Conservation (phyloP, 2,329 filamentous ascomycete genomes). For the Sclerotinia glacialis region DNA sequence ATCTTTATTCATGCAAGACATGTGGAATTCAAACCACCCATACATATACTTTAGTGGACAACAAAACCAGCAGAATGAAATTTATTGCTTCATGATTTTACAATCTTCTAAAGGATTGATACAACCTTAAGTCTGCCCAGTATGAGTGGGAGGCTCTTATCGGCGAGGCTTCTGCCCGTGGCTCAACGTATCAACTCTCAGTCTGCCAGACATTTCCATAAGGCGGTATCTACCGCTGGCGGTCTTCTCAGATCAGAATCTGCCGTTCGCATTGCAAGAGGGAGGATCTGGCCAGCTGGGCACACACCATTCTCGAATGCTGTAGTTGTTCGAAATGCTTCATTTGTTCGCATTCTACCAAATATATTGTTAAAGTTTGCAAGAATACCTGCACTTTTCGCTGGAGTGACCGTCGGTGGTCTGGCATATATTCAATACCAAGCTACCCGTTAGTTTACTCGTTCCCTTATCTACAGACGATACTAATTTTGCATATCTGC, state of each 20-base stretch:
- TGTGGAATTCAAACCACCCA: conserved; percentile 12
- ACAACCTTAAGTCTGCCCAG: conserved; percentile 28
- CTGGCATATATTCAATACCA: conserved; percentile 96
- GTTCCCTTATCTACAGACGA: not conserved
- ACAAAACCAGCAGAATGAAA: conserved; percentile 18
- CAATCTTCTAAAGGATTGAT: conserved; percentile 20
- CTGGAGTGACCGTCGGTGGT: conserved; percentile 80
- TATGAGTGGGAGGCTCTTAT: conserved; percentile 58
- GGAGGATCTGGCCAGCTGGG: conserved; percentile 72
- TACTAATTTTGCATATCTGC: conserved; percentile 21
- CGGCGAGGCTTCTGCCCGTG: conserved; percentile 67
- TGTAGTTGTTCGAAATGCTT: conserved; percentile 61
- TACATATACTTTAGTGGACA: conserved; percentile 16
- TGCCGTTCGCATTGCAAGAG: conserved; percentile 57
- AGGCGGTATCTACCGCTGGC: conserved; percentile 56
- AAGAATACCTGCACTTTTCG: conserved; percentile 86
- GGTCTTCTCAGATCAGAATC: conserved; percentile 67
- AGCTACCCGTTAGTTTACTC: conserved; percentile 65
- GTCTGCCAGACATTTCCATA: conserved; percentile 60
- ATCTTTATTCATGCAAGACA: conserved; percentile 20
- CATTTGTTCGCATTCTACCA: conserved; percentile 68
- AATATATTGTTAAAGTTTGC: conserved; percentile 88
- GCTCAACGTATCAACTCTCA: conserved; percentile 58
- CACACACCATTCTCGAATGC: conserved; percentile 80
- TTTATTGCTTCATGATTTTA: conserved; percentile 19